Evolutionary conservation across 225 moss, liverwort and hornwort genomes (phyloP), one percentile per base, ranked within the genome.

Genomic region (Straminergon stramineum): DNA sequence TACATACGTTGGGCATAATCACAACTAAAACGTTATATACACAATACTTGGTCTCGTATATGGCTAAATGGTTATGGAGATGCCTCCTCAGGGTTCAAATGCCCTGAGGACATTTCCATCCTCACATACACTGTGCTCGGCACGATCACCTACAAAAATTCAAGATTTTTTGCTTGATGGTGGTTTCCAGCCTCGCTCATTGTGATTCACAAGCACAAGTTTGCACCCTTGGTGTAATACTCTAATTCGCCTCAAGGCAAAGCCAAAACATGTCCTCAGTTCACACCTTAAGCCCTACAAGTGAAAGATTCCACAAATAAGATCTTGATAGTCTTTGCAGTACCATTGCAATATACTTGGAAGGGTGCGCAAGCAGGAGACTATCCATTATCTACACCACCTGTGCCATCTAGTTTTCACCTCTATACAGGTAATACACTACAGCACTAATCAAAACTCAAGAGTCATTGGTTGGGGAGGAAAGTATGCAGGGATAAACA

Each of bases 361-460:
- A 65, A 90, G 83, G 87, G 89, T 84, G 93, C 60, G 84, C 90
- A 90, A 86, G 82, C 82, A 83, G 90, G 90, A 87, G 90, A 92
- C 32, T 68, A 91, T 70, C 62, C 76, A 87, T 91, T 70, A 87
- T 87, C 82, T 78, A 34, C 86, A 79, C 89, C 86, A 88, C 90
- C 90, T 88, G 88, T 75, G 86, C 90, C 83, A 88, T 80, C 88
- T 87, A 86, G 45, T 75, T 81, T 84, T 88, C 91, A 90, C 88
- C 93, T 90, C 84, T 88, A 83, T 80, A 93, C 90, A 90, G 85
- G 89, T 85, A 86, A 76, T 84, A 88, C 81, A 80, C 88, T 86
- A 83, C 51, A 31, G 81, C 64, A 89, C 88, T 83, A 87, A 60
- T 73, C 82, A 83, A 86, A 90, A 88, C 90, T 90, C 86, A 88